A percentile compares a stretch with the other conserved stretches of the same genome.
phyloP scores from a whole-genome alignment of 768 basidiomycete genomes.

The Naganishia vishniacii region DNA sequence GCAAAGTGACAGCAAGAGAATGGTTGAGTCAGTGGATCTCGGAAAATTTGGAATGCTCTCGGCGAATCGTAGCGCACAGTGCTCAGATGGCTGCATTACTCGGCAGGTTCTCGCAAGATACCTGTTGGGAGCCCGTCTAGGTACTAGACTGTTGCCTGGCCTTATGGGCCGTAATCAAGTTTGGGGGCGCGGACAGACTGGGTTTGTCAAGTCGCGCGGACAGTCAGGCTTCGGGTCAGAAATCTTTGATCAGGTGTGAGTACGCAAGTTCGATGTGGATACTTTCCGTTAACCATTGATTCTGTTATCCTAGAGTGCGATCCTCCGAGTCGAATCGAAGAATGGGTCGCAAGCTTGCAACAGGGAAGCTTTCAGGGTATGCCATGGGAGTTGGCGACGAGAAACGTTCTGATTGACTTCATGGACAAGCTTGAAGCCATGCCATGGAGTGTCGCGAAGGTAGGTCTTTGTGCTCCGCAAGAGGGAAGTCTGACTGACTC shows the following conservation, averaged over 20 bases:
- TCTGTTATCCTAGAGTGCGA: conserved; percentile 35
- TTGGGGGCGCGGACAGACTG: conserved; percentile 22
- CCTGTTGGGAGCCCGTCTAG: conserved; percentile 38
- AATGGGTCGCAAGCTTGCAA: conserved; percentile 37
- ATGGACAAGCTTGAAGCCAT: conserved; percentile 33
- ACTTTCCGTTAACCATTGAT: neutral
- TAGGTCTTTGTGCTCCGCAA: neutral
- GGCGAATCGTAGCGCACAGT: conserved; percentile 23
- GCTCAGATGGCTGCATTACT: conserved; percentile 36
- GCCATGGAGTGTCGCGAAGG: conserved; percentile 38
- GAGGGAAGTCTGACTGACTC: neutral
- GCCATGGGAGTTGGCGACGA: conserved; percentile 31
- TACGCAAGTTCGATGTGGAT: neutral
- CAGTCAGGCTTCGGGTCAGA: neutral
- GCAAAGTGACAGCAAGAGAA: conserved; percentile 26
- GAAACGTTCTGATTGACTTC: conserved; percentile 31
- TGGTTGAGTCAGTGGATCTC: conserved; percentile 38
- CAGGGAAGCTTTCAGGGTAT: conserved; percentile 37
- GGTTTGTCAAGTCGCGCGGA: neutral
- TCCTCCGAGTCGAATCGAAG: conserved; percentile 28
- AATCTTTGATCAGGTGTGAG: conserved; percentile 36
- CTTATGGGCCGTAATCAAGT: conserved; percentile 40
- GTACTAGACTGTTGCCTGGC: conserved; percentile 40
- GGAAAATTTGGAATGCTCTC: neutral
- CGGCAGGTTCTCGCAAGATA: conserved; percentile 36